phyloP scores from a whole-genome alignment of 108 stramenopile genomes.

The Bacterosira constricta region DNA sequence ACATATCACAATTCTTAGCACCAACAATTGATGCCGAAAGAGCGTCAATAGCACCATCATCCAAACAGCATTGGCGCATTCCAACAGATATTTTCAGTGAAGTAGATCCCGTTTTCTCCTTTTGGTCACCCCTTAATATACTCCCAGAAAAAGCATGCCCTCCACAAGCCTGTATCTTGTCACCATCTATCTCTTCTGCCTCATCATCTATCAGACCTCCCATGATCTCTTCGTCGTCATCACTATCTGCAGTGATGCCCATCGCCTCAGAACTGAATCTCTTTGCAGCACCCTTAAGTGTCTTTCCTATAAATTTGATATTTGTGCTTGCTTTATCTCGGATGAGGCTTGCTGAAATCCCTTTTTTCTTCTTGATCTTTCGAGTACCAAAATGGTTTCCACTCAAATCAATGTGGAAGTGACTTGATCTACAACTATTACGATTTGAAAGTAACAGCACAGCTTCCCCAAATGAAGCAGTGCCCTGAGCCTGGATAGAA shows the following conservation, averaged over 20 bases:
- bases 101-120: not conserved
- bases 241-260: conserved; percentile 52
- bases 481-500: conserved; percentile 68
- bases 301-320: conserved; percentile 66
- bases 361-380: conserved; percentile 55
- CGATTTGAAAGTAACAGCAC: conserved; percentile 30
- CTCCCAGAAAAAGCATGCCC: conserved; percentile 39
- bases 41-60: conserved; percentile 76
- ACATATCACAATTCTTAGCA: conserved; percentile 30
- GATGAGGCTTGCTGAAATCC: conserved; percentile 54
- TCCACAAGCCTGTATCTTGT: conserved; percentile 59
- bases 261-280: conserved; percentile 44
- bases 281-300: conserved; percentile 63
- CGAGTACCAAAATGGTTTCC: conserved; percentile 78
- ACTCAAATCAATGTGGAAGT: conserved; percentile 65
- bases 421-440: not conserved
- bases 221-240: conserved; percentile 73
- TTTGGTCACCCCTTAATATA: not conserved
- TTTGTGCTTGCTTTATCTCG: conserved; percentile 78
- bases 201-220: conserved; percentile 44
- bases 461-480: conserved; percentile 59
- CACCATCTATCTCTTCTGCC: conserved; percentile 19
- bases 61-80: conserved; percentile 68
- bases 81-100: conserved; percentile 34
- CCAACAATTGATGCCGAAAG: conserved; percentile 63